Evolutionary conservation across 257 asterid genomes (phyloP), one percentile per base, ranked within the genome.

Genomic region (Fraxinus pennsylvanica): DNA sequence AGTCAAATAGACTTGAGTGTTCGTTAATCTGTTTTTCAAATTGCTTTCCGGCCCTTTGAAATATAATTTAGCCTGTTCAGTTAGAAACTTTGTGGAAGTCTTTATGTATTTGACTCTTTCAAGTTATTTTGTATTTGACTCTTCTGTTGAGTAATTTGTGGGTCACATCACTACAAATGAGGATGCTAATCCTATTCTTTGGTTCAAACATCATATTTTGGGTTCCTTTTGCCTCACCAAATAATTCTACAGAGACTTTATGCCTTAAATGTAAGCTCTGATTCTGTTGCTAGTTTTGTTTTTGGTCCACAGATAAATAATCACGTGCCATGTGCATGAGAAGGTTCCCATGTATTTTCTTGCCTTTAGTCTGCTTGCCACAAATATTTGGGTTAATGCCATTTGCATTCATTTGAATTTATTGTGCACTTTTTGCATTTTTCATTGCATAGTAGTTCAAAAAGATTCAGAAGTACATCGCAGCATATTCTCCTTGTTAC

Each of bases 321-420:
- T 54, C 4, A 43, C 35, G 6, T 27, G 30, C 72, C 30, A 52
- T 81, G 59, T 15, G 27, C 35, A 35, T 50, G 59, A 66, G 71
- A 63, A 61, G 41, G 43, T 81, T 68, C 47, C 10, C 74, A 41
- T 81, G 17, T 74, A 59, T 70, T 70, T 74, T 78, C 68, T 78
- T 12, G 21, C 7, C 9, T 76, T 65, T 33, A 13, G 38, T 61
- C 65, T 69, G 14, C 63, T 72, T 72, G 67, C 79, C 7, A 73
- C 29, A 52, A 66, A 79, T 73, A 80, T n/a, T 15, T 15, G 25
- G 30, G 33, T 72, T 76, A 67, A 38, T 27, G 27, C 13, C 14
- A 13, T 68, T 74, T 22, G 10, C 33, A 4, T 4, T 30, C 27
- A 22, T n/a, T 19, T 13, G 35, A 3, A 63, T 38, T 21, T n/a